A percentile compares a stretch with the other conserved stretches of the same genome.
These are phyloP conservation scores for Trametes polyzona DNA, from an alignment of 1,284 basidiomycete genomes.

Conservation along the genomic window DNA sequence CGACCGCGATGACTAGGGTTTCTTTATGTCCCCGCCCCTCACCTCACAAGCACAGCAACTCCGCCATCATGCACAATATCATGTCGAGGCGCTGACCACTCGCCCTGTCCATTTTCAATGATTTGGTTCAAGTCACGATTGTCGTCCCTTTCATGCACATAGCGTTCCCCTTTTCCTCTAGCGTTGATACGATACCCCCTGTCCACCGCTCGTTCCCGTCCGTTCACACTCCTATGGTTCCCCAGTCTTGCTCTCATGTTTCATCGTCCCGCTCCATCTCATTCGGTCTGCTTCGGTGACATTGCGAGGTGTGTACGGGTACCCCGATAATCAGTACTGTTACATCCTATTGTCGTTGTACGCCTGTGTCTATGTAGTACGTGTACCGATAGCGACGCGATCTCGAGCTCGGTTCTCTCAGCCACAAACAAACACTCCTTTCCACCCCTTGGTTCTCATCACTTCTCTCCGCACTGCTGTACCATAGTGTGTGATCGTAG, in stretches of 20 bases:
- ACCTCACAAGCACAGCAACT: no score
- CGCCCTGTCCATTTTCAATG: no score
- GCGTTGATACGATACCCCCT: neutral
- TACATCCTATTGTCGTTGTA: constrained; percentile 1
- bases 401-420: neutral
- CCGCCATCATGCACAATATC: no score
- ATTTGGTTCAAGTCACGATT: neutral
- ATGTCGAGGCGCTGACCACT: no score
- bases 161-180: neutral
- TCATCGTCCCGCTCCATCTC: neutral
- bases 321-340: neutral
- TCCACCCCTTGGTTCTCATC: neutral
- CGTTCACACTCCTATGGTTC: neutral
- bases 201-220: neutral
- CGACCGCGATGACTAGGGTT: neutral
- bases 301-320: constrained; percentile 1
- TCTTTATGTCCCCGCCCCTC: neutral
- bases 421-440: no score
- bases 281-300: neutral
- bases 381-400: neutral
- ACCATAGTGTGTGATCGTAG: neutral
- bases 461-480: neutral
- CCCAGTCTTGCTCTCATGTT: neutral
- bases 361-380: constrained; percentile 13
- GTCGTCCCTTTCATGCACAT: neutral